phyloP scores from a whole-genome alignment of 768 basidiomycete species.

The Lentinula raphanica region DNA sequence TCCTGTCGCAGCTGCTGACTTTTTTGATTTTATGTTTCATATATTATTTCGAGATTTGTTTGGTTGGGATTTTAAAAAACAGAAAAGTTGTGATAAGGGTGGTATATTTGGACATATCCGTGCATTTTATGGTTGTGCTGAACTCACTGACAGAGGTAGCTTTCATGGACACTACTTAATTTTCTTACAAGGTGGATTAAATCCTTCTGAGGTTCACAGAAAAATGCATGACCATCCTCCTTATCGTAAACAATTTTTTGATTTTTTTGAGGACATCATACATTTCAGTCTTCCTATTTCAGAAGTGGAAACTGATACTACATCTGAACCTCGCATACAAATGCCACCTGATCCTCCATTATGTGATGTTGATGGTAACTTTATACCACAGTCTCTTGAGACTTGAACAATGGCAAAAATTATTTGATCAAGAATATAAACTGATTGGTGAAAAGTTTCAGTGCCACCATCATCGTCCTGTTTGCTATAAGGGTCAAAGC shows the following conservation, averaged over 20 bases:
- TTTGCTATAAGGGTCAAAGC: neutral
- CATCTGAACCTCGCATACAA: slow-evolving; percentile 17
- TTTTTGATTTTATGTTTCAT: no score
- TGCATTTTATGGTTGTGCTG: neutral
- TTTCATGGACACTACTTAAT: slow-evolving; percentile 20
- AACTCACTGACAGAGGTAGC: slow-evolving; percentile 16
- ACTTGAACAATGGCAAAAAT: slow-evolving; percentile 8
- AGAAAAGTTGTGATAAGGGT: neutral
- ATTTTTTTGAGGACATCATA: slow-evolving; percentile 27
- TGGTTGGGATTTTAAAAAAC: slow-evolving; percentile 21
- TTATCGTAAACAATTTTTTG: slow-evolving; percentile 21
- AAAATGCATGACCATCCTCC: slow-evolving; percentile 10
- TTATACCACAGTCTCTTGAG: no score
- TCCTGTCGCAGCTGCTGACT: no score
- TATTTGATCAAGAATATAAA: slow-evolving; percentile 27
- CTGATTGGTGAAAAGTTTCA: neutral
- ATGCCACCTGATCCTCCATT: slow-evolving; percentile 16
- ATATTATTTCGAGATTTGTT: slow-evolving; percentile 23
- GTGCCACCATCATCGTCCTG: neutral
- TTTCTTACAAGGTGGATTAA: slow-evolving; percentile 21
- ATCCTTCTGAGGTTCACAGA: slow-evolving; percentile 28
- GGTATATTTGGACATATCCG: slow-evolving; percentile 6
- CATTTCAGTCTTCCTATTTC: slow-evolving; percentile 25
- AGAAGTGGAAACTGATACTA: slow-evolving; percentile 10
- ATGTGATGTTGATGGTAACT: neutral